Conservation (phyloP, 306 rosid species). For the Prunus fruticosa region DNA sequence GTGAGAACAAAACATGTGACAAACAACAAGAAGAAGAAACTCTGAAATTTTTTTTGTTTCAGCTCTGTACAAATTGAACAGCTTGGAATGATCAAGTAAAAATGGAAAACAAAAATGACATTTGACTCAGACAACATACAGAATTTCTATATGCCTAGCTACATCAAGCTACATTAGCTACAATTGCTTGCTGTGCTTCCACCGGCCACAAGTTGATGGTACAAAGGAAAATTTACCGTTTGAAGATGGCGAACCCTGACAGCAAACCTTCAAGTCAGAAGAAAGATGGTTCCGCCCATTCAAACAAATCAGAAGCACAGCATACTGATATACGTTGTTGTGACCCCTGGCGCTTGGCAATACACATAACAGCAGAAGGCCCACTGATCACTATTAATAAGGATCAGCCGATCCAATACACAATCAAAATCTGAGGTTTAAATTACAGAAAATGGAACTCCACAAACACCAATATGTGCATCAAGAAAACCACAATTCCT, state of each 20-base stretch:
- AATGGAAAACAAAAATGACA: slow-evolving; percentile 16
- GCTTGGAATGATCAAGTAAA: neutral
- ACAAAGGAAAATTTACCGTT: neutral
- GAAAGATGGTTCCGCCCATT: slow-evolving; percentile 7
- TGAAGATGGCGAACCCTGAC: neutral
- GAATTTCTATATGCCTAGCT: slow-evolving; percentile 10
- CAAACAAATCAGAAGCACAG: slow-evolving; percentile 24
- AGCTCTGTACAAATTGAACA: neutral
- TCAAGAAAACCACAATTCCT: slow-evolving; percentile 37
- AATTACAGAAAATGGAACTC: slow-evolving; percentile 41
- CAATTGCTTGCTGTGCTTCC: neutral
- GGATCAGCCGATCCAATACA: slow-evolving; percentile 30
- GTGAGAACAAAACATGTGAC: neutral
- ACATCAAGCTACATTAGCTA: neutral
- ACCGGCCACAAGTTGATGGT: neutral
- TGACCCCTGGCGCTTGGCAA: slow-evolving; percentile 17
- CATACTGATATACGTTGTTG: slow-evolving; percentile 22
- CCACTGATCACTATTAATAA: slow-evolving; percentile 38
- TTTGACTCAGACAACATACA: neutral
- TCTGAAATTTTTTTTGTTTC: neutral
- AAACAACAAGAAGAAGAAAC: neutral
- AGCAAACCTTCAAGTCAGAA: slow-evolving; percentile 12
- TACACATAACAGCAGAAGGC: slow-evolving; percentile 20
- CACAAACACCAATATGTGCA: slow-evolving; percentile 40
- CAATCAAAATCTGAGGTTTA: slow-evolving; percentile 34